phyloP scores from a whole-genome alignment of 31 red algal species.

The Odonthalia washingtoniensis region DNA sequence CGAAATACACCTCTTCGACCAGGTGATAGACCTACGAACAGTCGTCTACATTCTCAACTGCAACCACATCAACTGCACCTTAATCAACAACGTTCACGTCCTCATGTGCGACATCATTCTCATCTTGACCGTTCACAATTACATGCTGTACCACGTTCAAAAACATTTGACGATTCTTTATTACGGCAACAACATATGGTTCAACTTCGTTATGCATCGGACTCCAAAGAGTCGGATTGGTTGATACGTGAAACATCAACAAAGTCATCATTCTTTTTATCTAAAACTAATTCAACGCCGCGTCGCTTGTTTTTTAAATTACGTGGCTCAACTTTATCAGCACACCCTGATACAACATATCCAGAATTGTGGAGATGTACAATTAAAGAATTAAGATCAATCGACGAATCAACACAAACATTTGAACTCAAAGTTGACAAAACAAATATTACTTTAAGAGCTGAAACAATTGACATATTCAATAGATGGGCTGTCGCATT shows the following conservation, averaged over 20 bases:
- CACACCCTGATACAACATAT: constrained; percentile 70
- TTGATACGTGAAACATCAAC: constrained; percentile 22
- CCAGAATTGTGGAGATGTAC: constrained; percentile 77
- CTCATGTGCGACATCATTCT: too few relatives aligned
- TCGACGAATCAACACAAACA: constrained; percentile 19
- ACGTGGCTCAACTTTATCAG: constrained; percentile 66
- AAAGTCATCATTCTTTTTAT: constrained; percentile 18
- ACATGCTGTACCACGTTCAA: too few relatives aligned
- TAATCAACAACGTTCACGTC: too few relatives aligned
- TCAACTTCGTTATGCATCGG: constrained; percentile 71
- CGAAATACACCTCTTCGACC: too few relatives aligned
- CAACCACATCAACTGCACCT: too few relatives aligned
- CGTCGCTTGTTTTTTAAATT: constrained; percentile 75
- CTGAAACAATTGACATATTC: constrained; percentile 26
- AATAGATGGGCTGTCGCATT: constrained; percentile 47
- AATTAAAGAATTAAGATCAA: constrained; percentile 51
- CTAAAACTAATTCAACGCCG: constrained; percentile 38
- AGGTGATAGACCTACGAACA: too few relatives aligned
- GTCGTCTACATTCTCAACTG: too few relatives aligned
- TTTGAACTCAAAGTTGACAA: constrained; percentile 56
- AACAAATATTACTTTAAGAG: constrained; percentile 31
- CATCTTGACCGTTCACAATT: too few relatives aligned
- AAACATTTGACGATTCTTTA: not conserved
- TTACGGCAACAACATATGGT: constrained; percentile 30
- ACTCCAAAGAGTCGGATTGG: constrained; percentile 83